Evolutionary conservation across 2,329 filamentous ascomycete genomes (phyloP).

Genomic region (Alternaria ethzedia): DNA sequence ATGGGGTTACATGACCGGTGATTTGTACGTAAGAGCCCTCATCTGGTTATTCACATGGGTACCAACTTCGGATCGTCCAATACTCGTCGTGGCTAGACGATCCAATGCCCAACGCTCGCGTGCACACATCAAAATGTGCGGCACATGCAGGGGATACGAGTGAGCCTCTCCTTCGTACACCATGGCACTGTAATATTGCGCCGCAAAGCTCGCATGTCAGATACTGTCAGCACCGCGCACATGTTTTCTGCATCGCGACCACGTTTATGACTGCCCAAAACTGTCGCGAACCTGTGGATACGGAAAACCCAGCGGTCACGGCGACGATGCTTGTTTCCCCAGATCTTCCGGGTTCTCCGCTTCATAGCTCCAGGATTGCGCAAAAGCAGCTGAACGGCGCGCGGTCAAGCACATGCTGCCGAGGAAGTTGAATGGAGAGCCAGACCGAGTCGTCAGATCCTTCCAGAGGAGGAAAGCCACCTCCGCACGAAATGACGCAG

Average conservation of each 20-base stretch:
- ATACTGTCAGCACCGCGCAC: background rate
- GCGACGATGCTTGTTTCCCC: slow-evolving; percentile 13
- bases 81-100: background rate
- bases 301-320: background rate
- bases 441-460: slow-evolving; percentile 22
- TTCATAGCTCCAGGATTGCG: background rate
- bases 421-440: slow-evolving; percentile 5
- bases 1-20: background rate
- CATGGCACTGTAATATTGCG: background rate
- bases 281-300: background rate
- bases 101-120: background rate
- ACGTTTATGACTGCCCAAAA: background rate
- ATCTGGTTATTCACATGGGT: background rate
- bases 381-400: background rate
- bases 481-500: slow-evolving; percentile 14
- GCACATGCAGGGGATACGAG: background rate
- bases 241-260: background rate
- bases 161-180: background rate
- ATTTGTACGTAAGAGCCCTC: background rate
- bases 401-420: slow-evolving; percentile 15
- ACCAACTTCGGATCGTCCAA: background rate
- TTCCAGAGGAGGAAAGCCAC: slow-evolving; percentile 6
- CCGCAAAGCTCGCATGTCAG: background rate
- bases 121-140: background rate
- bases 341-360: slow-evolving; percentile 13